Evolutionary conservation across 2,329 filamentous ascomycete genomes (phyloP), one percentile per base, ranked within the genome.

Genomic region (Fusarium coffeatum): DNA sequence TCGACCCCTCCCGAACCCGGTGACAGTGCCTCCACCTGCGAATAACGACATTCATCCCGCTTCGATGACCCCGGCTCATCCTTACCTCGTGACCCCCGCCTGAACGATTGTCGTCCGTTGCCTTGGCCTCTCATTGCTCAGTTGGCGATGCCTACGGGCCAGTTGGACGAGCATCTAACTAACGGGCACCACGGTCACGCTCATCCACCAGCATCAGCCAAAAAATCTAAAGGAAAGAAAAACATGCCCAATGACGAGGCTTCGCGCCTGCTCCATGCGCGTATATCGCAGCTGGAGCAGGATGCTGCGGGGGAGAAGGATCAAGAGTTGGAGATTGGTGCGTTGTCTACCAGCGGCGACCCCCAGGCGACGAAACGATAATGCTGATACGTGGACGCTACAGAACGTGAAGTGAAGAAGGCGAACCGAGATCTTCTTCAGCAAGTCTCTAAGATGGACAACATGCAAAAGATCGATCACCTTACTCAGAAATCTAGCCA

Each of bases 311-410:
- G 93, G 64, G 94, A 97, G 79, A 97, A 97, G 81, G 95, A 97
- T 74, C 93, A 98, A 81, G 94, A 98, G 82, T 89, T 92, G 66
- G 96, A 98, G 84, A 98, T 99, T 79, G 93, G 94, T 97, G 84
- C 78, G 90, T 62, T 59, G 50, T 57, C 46, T 49, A 54, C 59
- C 68, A 55, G 25, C 68, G 48, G 41, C 68, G 64, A 43, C 25
- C 28, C 53, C 56, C 30, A 57, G 32, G 34, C 45, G 50, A 53
- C 34, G 51, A 51, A 67, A 63, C 59, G 58, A 54, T 45, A 53
- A 66, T 73, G 68, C 74, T 76, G 72, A 76, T 77, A 65, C 47
- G 42, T 69, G 66, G 71, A 51, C 45, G 60, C 48, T 79, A 79
- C 79, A 97, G 95, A 97, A 81, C 92, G 93, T 72, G 94, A 97